These are phyloP conservation scores for Yarrowia sp. DNA, from an alignment of 805 yeast species.

Conservation along the genomic window DNA sequence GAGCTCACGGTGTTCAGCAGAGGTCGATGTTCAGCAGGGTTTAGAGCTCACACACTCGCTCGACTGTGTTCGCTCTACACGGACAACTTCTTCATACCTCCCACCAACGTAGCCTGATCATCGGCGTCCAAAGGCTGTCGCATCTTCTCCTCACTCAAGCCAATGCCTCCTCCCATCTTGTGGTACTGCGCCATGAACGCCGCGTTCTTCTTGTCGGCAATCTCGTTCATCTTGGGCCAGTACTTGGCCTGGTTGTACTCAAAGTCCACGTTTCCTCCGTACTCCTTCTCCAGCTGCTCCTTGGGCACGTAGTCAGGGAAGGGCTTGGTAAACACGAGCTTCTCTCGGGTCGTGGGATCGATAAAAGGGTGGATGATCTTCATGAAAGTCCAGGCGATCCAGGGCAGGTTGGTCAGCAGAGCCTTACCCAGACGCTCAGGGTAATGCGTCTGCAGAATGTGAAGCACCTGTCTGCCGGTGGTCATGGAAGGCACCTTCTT, in stretches of 20 bases:
- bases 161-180: constrained; percentile 73
- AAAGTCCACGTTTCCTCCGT: constrained; percentile 87
- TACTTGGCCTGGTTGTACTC: constrained; percentile 79
- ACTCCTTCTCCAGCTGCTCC: constrained; percentile 80
- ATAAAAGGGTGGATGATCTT: constrained; percentile 94
- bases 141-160: constrained; percentile 82
- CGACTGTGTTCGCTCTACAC: neutral
- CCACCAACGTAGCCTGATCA: constrained; percentile 14
- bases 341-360: constrained; percentile 93
- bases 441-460: constrained; percentile 93
- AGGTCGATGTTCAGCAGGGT: no score
- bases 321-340: constrained; percentile 89
- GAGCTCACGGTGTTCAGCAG: no score
- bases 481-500: constrained; percentile 87
- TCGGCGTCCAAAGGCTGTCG: constrained; percentile 51
- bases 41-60: no score
- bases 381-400: constrained; percentile 90
- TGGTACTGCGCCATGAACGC: constrained; percentile 73
- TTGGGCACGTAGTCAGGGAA: constrained; percentile 81
- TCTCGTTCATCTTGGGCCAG: constrained; percentile 73
- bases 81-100: constrained; percentile 28
- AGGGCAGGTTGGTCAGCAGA: constrained; percentile 87
- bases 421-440: constrained; percentile 97
- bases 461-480: constrained; percentile 89
- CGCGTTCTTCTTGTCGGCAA: constrained; percentile 65